Conservation (phyloP, 2,329 filamentous ascomycete genomes). For the Trichoderma cornu-damae region DNA sequence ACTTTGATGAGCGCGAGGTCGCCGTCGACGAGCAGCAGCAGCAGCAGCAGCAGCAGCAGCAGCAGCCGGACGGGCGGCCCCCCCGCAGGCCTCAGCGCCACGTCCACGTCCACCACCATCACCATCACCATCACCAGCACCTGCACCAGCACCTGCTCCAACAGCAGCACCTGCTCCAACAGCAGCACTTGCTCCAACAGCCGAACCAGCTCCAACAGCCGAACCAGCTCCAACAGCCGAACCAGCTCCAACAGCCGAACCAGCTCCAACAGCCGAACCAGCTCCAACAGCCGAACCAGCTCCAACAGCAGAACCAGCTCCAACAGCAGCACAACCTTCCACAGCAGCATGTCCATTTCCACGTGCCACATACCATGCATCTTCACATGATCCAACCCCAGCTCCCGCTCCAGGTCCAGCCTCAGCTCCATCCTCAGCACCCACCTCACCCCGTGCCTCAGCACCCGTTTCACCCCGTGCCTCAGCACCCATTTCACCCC, state of each 20-base stretch:
- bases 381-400: too few species aligned
- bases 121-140: neutral
- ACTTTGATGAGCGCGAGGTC: constrained; percentile 32
- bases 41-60: neutral
- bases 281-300: too few species aligned
- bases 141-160: too few species aligned
- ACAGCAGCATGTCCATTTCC: neutral
- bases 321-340: too few species aligned
- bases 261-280: too few species aligned
- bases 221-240: too few species aligned
- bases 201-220: too few species aligned
- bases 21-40: neutral
- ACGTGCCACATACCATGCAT: neutral
- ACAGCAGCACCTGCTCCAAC: too few species aligned
- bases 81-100: neutral
- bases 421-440: neutral
- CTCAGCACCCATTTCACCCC: neutral
- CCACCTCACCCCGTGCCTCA: neutral
- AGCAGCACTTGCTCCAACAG: too few species aligned
- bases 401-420: too few species aligned
- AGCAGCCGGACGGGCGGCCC: neutral
- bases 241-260: too few species aligned
- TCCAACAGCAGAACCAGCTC: too few species aligned
- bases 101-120: neutral
- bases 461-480: neutral